Evolutionary conservation across 441 rosid genomes (phyloP).

Genomic region (Populus hybrid): DNA sequence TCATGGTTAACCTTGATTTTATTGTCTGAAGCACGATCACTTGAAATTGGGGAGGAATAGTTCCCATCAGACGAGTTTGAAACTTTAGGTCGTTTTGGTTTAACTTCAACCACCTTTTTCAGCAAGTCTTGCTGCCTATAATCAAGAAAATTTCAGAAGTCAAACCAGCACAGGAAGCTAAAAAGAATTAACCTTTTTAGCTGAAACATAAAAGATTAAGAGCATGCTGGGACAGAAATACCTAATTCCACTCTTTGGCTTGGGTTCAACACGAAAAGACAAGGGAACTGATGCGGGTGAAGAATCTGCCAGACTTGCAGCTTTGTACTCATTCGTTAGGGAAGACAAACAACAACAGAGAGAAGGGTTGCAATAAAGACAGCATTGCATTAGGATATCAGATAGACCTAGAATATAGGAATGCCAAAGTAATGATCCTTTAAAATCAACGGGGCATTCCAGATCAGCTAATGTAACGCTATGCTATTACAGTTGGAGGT

Average conservation of each 20-base stretch:
- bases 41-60: conserved; percentile 28
- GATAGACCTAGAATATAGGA: background rate
- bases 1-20: conserved; percentile 24
- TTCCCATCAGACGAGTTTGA: conserved; percentile 33
- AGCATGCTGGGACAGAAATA: conserved; percentile 5
- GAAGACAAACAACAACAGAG: conserved; percentile 4
- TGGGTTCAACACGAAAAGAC: conserved; percentile 89
- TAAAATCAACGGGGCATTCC: background rate
- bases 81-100: conserved; percentile 60
- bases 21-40: conserved; percentile 25
- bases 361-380: background rate
- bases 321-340: conserved; percentile 73
- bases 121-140: conserved; percentile 86
- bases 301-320: conserved; percentile 88
- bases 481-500: background rate
- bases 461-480: background rate
- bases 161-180: background rate
- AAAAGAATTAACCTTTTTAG: background rate
- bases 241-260: conserved; percentile 95
- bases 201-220: background rate
- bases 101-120: conserved; percentile 82
- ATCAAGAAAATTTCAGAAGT: conserved; percentile 5
- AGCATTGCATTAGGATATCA: background rate
- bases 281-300: conserved; percentile 75
- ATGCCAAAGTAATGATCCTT: background rate